These are phyloP conservation scores for Pseudevernia furfuracea DNA, from an alignment of 495 filamentous ascomycete species.

Conservation along the genomic window DNA sequence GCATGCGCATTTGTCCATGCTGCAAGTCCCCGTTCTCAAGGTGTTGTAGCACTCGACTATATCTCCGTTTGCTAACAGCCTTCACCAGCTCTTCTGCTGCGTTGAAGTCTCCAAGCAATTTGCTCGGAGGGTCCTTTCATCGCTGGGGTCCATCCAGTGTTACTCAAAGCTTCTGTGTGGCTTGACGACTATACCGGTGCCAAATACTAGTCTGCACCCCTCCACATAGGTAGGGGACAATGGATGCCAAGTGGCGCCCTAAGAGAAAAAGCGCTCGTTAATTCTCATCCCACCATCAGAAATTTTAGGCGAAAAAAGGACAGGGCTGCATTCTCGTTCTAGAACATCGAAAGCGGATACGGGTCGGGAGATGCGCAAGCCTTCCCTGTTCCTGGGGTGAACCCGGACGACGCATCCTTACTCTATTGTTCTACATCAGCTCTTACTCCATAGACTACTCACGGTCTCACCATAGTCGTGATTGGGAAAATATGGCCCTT, in stretches of 20 bases:
- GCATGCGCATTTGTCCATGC: not conserved
- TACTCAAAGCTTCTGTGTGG: not conserved
- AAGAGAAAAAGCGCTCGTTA: not conserved
- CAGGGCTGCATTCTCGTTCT: not conserved
- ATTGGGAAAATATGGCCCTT: not conserved
- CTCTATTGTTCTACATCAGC: not conserved
- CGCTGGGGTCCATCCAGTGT: not conserved
- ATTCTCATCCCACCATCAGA: not conserved
- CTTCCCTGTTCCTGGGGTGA: not conserved
- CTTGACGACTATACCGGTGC: not conserved
- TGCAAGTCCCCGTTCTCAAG: not conserved
- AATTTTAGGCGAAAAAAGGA: not conserved
- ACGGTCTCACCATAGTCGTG: not conserved
- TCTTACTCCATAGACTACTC: not conserved
- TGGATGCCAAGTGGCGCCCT: not conserved
- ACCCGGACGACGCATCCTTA: not conserved
- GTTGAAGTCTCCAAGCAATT: not conserved
- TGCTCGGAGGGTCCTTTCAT: not conserved
- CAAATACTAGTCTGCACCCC: not conserved
- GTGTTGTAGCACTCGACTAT: not conserved
- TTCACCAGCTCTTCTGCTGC: not conserved
- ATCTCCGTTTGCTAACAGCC: not conserved
- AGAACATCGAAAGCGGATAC: not conserved
- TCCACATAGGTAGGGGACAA: not conserved
- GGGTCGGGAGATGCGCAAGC: conserved; percentile 1